phyloP scores from a whole-genome alignment of 163 green algal genomes.

The Trebouxiophyceae sp. region DNA sequence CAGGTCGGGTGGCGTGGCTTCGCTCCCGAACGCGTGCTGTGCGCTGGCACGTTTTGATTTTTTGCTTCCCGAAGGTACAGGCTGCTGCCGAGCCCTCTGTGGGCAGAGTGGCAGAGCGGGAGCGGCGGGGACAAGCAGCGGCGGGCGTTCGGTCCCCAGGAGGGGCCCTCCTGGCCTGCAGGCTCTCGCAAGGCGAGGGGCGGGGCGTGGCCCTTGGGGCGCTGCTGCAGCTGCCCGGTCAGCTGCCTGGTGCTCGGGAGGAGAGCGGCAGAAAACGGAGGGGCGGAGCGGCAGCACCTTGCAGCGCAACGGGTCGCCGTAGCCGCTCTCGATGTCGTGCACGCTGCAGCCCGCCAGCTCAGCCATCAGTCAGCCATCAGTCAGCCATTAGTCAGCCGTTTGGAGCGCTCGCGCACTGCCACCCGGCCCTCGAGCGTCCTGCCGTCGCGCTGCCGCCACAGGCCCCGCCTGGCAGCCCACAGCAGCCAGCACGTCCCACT shows the following conservation, averaged over 20 bases:
- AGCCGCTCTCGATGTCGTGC: slow-evolving; percentile 19
- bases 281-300: no score
- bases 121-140: no score
- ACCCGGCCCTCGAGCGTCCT: not conserved
- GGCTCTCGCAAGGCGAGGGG: not conserved
- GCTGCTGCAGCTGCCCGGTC: not conserved
- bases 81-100: not conserved
- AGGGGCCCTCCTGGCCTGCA: no score
- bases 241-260: not conserved
- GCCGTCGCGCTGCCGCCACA: no score
- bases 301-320: slow-evolving; percentile 9
- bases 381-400: not conserved
- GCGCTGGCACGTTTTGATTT: not conserved
- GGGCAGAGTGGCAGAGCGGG: no score
- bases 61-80: not conserved
- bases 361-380: not conserved
- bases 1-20: no score
- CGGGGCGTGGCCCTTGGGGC: not conserved
- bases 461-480: no score
- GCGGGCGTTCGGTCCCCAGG: no score
- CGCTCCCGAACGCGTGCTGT: not conserved
- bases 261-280: not conserved
- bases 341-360: not conserved
- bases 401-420: not conserved
- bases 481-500: no score